Conservation (phyloP, 139 green algal genomes). For the Gonium pectorale region DNA sequence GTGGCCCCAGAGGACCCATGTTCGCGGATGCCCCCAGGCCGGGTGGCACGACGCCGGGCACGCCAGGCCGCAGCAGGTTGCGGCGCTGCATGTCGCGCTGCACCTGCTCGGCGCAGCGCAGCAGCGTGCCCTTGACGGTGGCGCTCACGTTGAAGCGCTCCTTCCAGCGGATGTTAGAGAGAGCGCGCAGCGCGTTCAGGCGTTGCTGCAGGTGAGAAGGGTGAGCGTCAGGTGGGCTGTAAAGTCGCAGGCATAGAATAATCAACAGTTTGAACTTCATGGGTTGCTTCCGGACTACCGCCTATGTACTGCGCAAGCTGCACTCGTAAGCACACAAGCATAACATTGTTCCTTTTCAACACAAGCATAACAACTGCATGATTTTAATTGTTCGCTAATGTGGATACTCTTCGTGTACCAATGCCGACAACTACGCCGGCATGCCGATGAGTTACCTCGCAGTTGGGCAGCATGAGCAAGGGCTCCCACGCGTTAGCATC, state of each 20-base stretch:
- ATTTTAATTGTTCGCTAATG: too few species aligned
- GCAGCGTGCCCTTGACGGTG: slow-evolving; percentile 22
- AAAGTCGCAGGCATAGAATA: too few species aligned
- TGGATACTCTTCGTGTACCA: too few species aligned
- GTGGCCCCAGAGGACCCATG: neutral
- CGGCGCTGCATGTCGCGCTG: slow-evolving; percentile 31
- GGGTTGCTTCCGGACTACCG: too few species aligned
- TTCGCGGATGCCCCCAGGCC: neutral
- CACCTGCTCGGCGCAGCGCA: slow-evolving; percentile 24
- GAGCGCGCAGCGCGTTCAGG: slow-evolving; percentile 1
- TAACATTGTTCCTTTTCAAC: too few species aligned
- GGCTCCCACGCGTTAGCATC: slow-evolving; percentile 34
- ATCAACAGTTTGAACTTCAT: too few species aligned
- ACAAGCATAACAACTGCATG: too few species aligned
- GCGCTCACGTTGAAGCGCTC: slow-evolving; percentile 47
- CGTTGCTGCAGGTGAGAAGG: slow-evolving; percentile 5
- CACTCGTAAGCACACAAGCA: too few species aligned
- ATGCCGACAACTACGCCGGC: too few species aligned
- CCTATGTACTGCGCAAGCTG: too few species aligned
- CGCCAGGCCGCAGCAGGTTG: slow-evolving; percentile 17
- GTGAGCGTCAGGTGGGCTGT: too few species aligned
- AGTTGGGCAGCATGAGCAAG: slow-evolving; percentile 33
- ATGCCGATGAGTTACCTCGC: too few species aligned
- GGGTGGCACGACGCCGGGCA: neutral
- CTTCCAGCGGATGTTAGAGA: slow-evolving; percentile 28